Percentiles rank a stretch among this genome's conserved stretches.
These are phyloP conservation scores for Candida oleophila DNA, from an alignment of 805 yeast species.

Conservation along the genomic window DNA sequence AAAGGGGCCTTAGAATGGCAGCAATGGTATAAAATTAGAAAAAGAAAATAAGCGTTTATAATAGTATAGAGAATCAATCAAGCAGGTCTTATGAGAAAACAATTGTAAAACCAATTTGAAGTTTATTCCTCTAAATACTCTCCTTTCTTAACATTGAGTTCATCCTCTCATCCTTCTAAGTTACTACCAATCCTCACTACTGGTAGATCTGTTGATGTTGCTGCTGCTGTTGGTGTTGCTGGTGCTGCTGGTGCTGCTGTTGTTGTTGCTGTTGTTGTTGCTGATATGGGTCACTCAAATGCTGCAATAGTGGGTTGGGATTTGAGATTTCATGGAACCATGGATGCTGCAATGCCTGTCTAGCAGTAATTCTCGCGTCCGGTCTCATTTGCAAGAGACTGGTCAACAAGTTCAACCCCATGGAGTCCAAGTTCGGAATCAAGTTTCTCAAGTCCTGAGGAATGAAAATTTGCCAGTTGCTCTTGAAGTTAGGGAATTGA, in stretches of 20 bases:
- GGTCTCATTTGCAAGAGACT: constrained; percentile 61
- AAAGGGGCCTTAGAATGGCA: background rate
- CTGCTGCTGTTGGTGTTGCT: constrained; percentile 14
- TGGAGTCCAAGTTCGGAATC: constrained; percentile 66
- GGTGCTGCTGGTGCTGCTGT: constrained; percentile 13
- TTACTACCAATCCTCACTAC: constrained; percentile 17
- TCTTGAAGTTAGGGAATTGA: constrained; percentile 80
- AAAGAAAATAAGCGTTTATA: too few relatives aligned
- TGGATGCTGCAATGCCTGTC: constrained; percentile 65
- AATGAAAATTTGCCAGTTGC: constrained; percentile 79
- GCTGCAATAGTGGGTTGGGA: constrained; percentile 35
- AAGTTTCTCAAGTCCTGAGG: constrained; percentile 80
- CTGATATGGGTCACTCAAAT: constrained; percentile 31
- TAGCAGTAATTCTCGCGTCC: constrained; percentile 57
- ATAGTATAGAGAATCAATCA: constrained; percentile 3
- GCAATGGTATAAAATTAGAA: constrained; percentile 7
- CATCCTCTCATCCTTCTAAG: background rate
- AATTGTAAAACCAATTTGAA: too few relatives aligned
- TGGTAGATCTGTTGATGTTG: constrained; percentile 19
- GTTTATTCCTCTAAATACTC: background rate
- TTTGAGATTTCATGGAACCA: constrained; percentile 77
- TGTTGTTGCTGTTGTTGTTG: constrained; percentile 23
- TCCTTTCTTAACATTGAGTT: background rate
- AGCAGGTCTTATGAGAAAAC: constrained; percentile 1
- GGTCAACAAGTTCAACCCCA: constrained; percentile 67